Percentiles rank a stretch among this genome's conserved stretches.
phyloP scores from a whole-genome alignment of 2,329 filamentous ascomycete genomes.

The Xylaria sp. region DNA sequence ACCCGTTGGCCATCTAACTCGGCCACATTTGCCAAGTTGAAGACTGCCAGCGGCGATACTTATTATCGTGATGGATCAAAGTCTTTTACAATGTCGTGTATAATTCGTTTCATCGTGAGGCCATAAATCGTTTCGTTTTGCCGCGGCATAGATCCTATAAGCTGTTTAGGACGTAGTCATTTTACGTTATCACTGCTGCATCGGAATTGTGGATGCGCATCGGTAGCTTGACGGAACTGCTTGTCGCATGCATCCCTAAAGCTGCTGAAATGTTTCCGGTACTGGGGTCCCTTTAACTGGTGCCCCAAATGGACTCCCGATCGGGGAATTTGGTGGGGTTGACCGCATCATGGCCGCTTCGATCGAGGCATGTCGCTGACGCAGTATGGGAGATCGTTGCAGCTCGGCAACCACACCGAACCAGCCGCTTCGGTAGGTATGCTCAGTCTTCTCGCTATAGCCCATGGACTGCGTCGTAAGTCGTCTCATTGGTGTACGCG shows the following conservation, averaged over 20 bases:
- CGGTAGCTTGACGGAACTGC: neutral
- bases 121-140: slow-evolving; percentile 30
- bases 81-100: slow-evolving; percentile 25
- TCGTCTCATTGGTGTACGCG: slow-evolving; percentile 60
- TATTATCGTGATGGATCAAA: slow-evolving; percentile 30
- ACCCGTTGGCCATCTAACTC: slow-evolving; percentile 22
- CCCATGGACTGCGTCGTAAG: slow-evolving; percentile 65
- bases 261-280: slow-evolving; percentile 29
- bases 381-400: slow-evolving; percentile 68
- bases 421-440: slow-evolving; percentile 66
- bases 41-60: slow-evolving; percentile 20
- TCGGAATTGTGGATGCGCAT: slow-evolving; percentile 2
- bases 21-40: slow-evolving; percentile 8
- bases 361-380: slow-evolving; percentile 70
- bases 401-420: slow-evolving; percentile 71
- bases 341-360: slow-evolving; percentile 68
- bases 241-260: slow-evolving; percentile 12
- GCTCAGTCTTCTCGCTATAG: slow-evolving; percentile 59
- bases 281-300: slow-evolving; percentile 25
- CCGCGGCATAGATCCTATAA: slow-evolving; percentile 6
- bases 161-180: slow-evolving; percentile 6
- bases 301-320: slow-evolving; percentile 40
- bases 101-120: slow-evolving; percentile 35
- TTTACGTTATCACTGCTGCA: slow-evolving; percentile 1
- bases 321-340: slow-evolving; percentile 49